phyloP scores from a whole-genome alignment of 129 eudicot genomes.

The Flaveria linearis region DNA sequence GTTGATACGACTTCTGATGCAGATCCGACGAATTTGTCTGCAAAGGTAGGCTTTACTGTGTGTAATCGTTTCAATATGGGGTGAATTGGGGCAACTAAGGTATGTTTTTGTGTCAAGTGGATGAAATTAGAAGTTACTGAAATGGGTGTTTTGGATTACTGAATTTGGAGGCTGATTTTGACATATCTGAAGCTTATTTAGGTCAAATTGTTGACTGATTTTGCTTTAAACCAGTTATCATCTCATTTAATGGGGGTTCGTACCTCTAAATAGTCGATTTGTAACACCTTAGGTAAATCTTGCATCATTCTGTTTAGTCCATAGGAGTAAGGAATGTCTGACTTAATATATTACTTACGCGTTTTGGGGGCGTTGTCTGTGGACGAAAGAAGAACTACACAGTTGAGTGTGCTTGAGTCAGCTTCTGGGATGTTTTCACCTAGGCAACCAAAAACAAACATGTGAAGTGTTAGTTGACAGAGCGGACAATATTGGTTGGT shows the following conservation, averaged over 20 bases:
- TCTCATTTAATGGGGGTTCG: neutral
- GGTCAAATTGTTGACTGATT: neutral
- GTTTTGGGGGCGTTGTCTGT: no score
- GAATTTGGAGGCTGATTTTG: no score
- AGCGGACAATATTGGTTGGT: no score
- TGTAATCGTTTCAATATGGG: neutral
- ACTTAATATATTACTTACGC: no score
- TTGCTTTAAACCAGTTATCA: neutral
- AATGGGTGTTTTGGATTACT: neutral
- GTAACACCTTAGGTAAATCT: no score
- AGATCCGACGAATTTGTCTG: conserved; percentile 26
- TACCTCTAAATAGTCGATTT: no score
- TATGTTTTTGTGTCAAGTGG: neutral
- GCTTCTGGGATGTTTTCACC: neutral
- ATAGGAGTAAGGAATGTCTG: no score
- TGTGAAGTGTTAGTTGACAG: no score
- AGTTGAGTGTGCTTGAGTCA: no score
- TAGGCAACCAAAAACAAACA: no score
- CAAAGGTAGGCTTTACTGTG: conserved; percentile 17
- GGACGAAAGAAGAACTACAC: no score
- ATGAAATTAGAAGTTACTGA: neutral
- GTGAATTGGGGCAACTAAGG: neutral
- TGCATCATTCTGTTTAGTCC: no score
- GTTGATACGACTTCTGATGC: neutral
- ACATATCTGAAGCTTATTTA: neutral